Conservation (phyloP, 257 asterid genomes). For the Lantana camara region DNA sequence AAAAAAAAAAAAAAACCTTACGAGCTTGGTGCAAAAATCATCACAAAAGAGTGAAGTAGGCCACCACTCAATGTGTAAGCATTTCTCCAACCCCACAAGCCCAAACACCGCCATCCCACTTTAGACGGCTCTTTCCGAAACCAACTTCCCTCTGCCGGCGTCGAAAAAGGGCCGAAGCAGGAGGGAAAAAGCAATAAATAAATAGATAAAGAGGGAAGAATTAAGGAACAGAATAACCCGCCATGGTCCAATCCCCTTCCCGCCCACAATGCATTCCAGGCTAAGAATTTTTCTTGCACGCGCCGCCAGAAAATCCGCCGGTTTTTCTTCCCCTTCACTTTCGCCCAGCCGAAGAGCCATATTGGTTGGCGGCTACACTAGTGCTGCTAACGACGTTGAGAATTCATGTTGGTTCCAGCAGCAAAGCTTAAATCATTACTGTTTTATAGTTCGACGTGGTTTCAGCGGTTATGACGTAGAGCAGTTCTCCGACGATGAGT, state of each 20-base stretch:
- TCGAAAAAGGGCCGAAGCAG: background rate
- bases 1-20: too few relatives aligned
- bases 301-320: conserved; percentile 45
- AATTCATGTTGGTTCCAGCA: conserved; percentile 27
- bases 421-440: conserved; percentile 26
- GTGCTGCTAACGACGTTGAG: conserved; percentile 9
- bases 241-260: conserved; percentile 42
- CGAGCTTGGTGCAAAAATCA: too few relatives aligned
- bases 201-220: background rate
- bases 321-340: conserved; percentile 25
- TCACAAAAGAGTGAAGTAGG: too few relatives aligned
- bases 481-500: conserved; percentile 95
- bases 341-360: conserved; percentile 22
- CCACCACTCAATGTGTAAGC: too few relatives aligned
- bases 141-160: too few relatives aligned
- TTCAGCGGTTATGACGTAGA: conserved; percentile 66
- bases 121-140: too few relatives aligned
- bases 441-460: conserved; percentile 36
- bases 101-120: too few relatives aligned
- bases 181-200: background rate
- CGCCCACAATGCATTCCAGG: conserved; percentile 65
- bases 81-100: too few relatives aligned
- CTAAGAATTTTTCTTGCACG: conserved; percentile 57
- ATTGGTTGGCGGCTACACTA: conserved; percentile 1
- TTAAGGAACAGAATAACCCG: conserved; percentile 18